Percentiles rank a stretch among this genome's conserved stretches.
phyloP scores from a whole-genome alignment of 441 rosid genomes.

The Gossypium davidsonii region DNA sequence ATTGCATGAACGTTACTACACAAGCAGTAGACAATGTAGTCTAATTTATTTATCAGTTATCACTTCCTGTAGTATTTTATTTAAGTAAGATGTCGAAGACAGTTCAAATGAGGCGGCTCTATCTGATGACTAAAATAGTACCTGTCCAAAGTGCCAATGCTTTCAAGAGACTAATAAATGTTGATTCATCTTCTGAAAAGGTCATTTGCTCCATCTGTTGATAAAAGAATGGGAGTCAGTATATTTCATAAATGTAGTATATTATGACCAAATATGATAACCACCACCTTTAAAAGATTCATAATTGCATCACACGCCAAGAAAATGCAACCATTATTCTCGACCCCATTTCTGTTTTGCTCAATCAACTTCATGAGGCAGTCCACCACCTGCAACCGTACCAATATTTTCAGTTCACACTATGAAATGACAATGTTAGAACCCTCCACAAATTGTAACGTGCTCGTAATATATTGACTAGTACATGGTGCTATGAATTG shows the following conservation, averaged over 20 bases:
- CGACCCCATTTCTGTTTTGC: slow-evolving; percentile 28
- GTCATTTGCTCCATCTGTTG: slow-evolving; percentile 47
- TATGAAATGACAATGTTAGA: neutral
- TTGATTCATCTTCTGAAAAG: slow-evolving; percentile 39
- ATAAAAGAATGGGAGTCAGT: slow-evolving; percentile 13
- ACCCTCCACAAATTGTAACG: neutral
- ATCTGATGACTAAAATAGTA: slow-evolving; percentile 17
- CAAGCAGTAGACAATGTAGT: neutral
- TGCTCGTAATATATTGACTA: neutral
- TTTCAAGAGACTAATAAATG: slow-evolving; percentile 42
- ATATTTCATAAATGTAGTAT: neutral
- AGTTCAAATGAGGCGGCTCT: neutral
- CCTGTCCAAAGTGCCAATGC: slow-evolving; percentile 80
- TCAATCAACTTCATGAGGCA: slow-evolving; percentile 57
- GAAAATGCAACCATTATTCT: slow-evolving; percentile 44
- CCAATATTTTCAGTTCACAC: neutral
- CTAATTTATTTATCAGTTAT: neutral
- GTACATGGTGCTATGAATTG: neutral
- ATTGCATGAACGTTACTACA: neutral
- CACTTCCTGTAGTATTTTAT: neutral
- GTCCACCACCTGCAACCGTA: slow-evolving; percentile 53
- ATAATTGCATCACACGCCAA: slow-evolving; percentile 83
- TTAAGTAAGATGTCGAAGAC: neutral
- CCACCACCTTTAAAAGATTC: slow-evolving; percentile 77
- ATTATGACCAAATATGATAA: slow-evolving; percentile 7